Evolutionary conservation across 192 early-diverging fungal species (phyloP).

Genomic region (Umbelopsis vinacea): DNA sequence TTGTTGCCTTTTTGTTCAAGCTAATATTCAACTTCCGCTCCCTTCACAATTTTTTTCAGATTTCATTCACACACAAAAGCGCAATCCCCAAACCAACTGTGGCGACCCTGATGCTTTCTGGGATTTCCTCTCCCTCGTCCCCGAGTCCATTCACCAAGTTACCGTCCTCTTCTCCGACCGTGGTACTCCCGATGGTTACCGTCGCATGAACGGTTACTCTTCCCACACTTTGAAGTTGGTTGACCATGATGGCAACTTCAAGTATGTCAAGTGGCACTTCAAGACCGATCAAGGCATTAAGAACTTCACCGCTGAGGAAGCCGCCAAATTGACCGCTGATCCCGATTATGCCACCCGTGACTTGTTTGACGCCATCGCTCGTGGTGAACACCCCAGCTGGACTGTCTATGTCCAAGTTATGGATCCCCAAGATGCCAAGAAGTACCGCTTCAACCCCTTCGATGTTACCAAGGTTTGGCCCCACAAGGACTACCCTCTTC

Average conservation of each 20-base stretch:
- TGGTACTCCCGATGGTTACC: constrained; percentile 56
- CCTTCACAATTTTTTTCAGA: constrained; percentile 41
- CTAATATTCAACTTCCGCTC: constrained; percentile 5
- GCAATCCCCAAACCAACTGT: constrained; percentile 60
- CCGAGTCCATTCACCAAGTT: constrained; percentile 67
- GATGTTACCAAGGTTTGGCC: constrained; percentile 71
- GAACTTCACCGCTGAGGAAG: constrained; percentile 57
- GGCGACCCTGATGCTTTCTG: constrained; percentile 59
- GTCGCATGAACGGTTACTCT: constrained; percentile 60
- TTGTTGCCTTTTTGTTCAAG: constrained; percentile 2
- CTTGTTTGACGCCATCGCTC: constrained; percentile 64
- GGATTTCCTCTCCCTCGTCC: constrained; percentile 66
- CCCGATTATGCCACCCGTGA: constrained; percentile 68
- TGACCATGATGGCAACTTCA: constrained; percentile 57
- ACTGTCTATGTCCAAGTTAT: constrained; percentile 68
- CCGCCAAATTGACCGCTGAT: constrained; percentile 50
- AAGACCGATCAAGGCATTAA: constrained; percentile 65
- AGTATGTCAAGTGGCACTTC: constrained; percentile 69
- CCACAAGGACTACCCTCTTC: constrained; percentile 63
- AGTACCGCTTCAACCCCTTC: constrained; percentile 66
- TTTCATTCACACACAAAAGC: constrained; percentile 67
- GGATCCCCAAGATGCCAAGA: constrained; percentile 58
- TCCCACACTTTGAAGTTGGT: constrained; percentile 57
- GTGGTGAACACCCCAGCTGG: constrained; percentile 69
- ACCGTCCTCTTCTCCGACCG: constrained; percentile 64